Conservation (phyloP, 2,329 filamentous ascomycete genomes). For the Aureobasidium sp. region DNA sequence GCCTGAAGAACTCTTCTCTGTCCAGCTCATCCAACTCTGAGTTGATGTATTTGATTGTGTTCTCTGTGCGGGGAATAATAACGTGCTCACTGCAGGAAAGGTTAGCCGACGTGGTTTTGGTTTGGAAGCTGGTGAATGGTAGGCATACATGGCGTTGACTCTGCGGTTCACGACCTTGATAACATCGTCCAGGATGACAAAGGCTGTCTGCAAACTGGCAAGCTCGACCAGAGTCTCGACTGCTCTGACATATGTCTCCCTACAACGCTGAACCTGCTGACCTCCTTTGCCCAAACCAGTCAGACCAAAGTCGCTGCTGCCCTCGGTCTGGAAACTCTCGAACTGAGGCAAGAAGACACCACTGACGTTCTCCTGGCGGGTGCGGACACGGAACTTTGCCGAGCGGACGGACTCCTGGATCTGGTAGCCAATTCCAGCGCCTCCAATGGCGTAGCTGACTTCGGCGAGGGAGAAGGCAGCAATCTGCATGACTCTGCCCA, state of each 20-base stretch:
- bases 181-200: conserved; percentile 95
- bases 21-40: conserved; percentile 96
- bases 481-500: conserved; percentile 99
- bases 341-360: conserved; percentile 91
- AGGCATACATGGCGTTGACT: conserved; percentile 86
- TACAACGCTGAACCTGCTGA: conserved; percentile 88
- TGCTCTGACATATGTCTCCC: conserved; percentile 91
- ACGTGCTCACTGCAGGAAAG: conserved; percentile 62
- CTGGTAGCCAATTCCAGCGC: conserved; percentile 83
- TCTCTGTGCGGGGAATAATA: conserved; percentile 95
- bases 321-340: conserved; percentile 81
- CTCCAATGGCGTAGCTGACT: conserved; percentile 93
- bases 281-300: conserved; percentile 95
- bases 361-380: conserved; percentile 97
- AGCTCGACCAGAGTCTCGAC: conserved; percentile 94
- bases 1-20: conserved; percentile 92
- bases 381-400: conserved; percentile 84
- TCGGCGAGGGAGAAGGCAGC: conserved; percentile 95
- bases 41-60: conserved; percentile 99
- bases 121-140: conserved; percentile 16
- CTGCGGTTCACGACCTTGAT: conserved; percentile 98
- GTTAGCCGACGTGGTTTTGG: conserved; percentile 15
- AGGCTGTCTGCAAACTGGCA: conserved; percentile 92
- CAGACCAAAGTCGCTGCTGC: conserved; percentile 89
- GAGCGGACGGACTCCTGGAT: conserved; percentile 93